Evolutionary conservation across 345 rosid genomes (phyloP).

Genomic region (Rhizophora apiculata): DNA sequence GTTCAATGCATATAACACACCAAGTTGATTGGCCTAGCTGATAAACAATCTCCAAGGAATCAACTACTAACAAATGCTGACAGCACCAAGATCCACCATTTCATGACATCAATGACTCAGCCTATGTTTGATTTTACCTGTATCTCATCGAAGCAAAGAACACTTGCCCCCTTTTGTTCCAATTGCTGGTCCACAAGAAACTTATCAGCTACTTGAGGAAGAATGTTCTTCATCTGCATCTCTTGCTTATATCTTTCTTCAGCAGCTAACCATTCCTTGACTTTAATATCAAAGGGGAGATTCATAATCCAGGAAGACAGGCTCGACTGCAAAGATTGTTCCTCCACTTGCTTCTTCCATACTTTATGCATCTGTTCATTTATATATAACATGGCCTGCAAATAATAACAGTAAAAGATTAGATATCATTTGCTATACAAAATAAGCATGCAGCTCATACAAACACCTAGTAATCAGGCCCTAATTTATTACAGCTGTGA

Average conservation of each 20-base stretch:
- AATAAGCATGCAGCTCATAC: not conserved
- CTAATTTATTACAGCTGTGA: not conserved
- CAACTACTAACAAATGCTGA: not conserved
- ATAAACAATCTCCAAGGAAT: not conserved
- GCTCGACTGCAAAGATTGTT: conserved; percentile 51
- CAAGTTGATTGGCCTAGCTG: too few relatives aligned
- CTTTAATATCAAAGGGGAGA: conserved; percentile 79
- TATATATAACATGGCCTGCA: conserved; percentile 87
- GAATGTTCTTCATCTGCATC: conserved; percentile 74
- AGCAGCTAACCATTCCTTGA: conserved; percentile 86
- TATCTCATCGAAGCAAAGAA: conserved; percentile 94
- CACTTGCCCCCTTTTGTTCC: conserved; percentile 64
- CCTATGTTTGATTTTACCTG: conserved; percentile 46
- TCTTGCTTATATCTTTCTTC: conserved; percentile 88
- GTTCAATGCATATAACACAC: not conserved
- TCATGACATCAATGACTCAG: conserved; percentile 3
- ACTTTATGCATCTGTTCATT: conserved; percentile 83
- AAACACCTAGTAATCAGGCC: not conserved
- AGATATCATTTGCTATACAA: not conserved
- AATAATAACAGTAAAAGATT: conserved; percentile 4
- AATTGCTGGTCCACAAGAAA: conserved; percentile 60
- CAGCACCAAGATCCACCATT: not conserved
- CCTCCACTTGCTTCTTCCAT: conserved; percentile 77
- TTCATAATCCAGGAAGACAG: conserved; percentile 76
- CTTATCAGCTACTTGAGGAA: conserved; percentile 85